Conservation (phyloP, 2,329 filamentous ascomycete species). For the Lachnellula subtilissima region DNA sequence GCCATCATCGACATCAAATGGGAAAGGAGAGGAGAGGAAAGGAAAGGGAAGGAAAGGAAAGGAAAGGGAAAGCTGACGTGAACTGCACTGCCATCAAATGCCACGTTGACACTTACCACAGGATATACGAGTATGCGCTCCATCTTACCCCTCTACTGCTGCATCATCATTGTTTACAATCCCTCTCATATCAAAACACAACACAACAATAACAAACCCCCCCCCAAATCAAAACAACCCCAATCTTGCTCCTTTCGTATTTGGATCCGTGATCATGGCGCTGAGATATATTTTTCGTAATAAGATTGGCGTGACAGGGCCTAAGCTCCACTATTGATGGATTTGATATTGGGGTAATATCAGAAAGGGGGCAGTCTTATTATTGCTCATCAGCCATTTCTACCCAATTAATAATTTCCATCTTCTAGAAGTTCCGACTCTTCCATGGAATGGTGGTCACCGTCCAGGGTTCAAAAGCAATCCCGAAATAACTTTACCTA, state of each 20-base stretch:
- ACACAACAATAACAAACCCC: not conserved
- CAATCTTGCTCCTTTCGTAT: not conserved
- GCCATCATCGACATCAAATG: not conserved
- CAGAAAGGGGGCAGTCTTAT: not conserved
- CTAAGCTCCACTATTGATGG: not conserved
- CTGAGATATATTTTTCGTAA: not conserved
- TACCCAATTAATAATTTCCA: not conserved
- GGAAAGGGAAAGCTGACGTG: not conserved
- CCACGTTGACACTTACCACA: too few species aligned
- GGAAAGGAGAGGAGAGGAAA: not conserved
- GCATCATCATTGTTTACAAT: not conserved
- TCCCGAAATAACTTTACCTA: not conserved
- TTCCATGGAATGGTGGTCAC: not conserved
- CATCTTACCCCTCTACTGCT: not conserved
- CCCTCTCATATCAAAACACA: not conserved
- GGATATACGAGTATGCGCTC: not conserved
- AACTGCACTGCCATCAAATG: not conserved
- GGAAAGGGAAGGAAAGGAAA: not conserved
- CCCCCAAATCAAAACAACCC: not conserved
- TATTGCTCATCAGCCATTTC: not conserved
- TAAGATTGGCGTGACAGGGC: not conserved
- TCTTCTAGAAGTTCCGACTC: not conserved
- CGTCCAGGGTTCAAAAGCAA: not conserved
- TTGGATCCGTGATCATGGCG: not conserved
- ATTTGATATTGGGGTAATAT: not conserved